These are phyloP conservation scores for Picochlorum sp. DNA, from an alignment of 139 green algal genomes.

Conservation along the genomic window DNA sequence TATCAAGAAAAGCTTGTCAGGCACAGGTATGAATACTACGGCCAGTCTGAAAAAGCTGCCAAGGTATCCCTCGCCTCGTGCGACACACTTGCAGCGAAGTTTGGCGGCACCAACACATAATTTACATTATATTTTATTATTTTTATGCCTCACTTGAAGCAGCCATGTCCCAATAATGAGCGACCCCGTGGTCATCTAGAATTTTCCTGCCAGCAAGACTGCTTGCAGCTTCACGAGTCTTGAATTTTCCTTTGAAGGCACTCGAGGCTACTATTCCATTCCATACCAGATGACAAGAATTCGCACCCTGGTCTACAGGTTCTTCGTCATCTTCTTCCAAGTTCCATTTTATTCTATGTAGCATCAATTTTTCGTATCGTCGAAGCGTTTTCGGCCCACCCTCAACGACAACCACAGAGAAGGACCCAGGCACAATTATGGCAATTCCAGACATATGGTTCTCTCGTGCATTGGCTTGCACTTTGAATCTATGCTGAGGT, in stretches of 20 bases:
- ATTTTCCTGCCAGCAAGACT: constrained; percentile 35
- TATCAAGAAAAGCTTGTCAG: constrained; percentile 26
- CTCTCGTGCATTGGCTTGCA: constrained; percentile 84
- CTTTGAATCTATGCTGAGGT: constrained; percentile 73
- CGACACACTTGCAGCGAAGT: constrained; percentile 8
- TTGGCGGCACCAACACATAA: neutral
- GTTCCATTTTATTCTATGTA: constrained; percentile 89
- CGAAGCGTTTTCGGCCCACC: constrained; percentile 52
- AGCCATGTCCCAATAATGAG: constrained; percentile 81
- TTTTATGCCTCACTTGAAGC: constrained; percentile 22
- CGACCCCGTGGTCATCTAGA: constrained; percentile 48
- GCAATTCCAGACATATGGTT: constrained; percentile 42
- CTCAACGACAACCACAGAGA: constrained; percentile 79
- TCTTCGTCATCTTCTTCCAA: constrained; percentile 40
- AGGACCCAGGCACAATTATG: constrained; percentile 12
- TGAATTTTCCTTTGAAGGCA: constrained; percentile 62
- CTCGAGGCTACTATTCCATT: constrained; percentile 56
- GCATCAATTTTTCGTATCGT: constrained; percentile 91
- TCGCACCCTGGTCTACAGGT: constrained; percentile 10
- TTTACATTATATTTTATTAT: constrained; percentile 13
- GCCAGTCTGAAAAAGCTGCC: constrained; percentile 13
- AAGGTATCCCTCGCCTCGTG: constrained; percentile 21
- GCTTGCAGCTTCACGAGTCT: constrained; percentile 27
- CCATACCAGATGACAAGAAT: constrained; percentile 53
- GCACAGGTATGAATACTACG: constrained; percentile 29